Percentiles rank a stretch among this genome's conserved stretches.
Conservation (phyloP, 805 yeast genomes). For the Barnettozyma pratensis region DNA sequence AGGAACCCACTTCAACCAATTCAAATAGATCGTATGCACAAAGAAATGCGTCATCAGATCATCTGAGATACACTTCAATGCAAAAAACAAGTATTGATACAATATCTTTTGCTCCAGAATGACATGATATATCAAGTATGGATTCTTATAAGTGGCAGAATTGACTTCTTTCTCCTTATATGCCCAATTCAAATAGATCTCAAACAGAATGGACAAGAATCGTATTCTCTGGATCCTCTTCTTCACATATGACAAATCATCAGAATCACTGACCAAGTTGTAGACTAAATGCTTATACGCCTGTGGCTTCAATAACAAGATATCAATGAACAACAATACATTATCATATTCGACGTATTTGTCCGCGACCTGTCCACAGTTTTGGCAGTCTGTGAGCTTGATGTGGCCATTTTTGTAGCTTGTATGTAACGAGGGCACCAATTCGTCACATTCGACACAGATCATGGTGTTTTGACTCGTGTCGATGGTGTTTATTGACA, state of each 20-base stretch:
- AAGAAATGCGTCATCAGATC: constrained; percentile 35
- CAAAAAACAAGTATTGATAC: constrained; percentile 53
- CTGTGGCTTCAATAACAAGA: constrained; percentile 77
- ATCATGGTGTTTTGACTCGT: constrained; percentile 47
- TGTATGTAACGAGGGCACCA: constrained; percentile 61
- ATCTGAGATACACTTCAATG: constrained; percentile 45
- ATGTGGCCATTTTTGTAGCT: constrained; percentile 75
- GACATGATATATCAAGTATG: constrained; percentile 26
- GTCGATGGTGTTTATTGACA: neutral
- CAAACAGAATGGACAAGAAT: constrained; percentile 67
- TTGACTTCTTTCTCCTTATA: constrained; percentile 61
- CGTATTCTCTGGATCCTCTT: constrained; percentile 40
- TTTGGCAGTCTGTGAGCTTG: constrained; percentile 67
- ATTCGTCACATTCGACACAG: constrained; percentile 80
- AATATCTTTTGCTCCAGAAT: constrained; percentile 32
- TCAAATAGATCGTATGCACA: constrained; percentile 28
- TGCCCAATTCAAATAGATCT: constrained; percentile 91
- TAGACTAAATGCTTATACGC: constrained; percentile 85
- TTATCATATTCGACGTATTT: constrained; percentile 88
- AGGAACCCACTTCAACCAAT: constrained; percentile 26
- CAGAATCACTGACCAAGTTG: constrained; percentile 37
- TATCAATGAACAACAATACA: constrained; percentile 77
- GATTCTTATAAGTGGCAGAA: constrained; percentile 13
- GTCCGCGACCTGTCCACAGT: constrained; percentile 75
- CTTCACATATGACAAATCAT: neutral